These are phyloP conservation scores for Xylariaceae sp. DNA, from an alignment of 2,329 filamentous ascomycete genomes.

Conservation along the genomic window DNA sequence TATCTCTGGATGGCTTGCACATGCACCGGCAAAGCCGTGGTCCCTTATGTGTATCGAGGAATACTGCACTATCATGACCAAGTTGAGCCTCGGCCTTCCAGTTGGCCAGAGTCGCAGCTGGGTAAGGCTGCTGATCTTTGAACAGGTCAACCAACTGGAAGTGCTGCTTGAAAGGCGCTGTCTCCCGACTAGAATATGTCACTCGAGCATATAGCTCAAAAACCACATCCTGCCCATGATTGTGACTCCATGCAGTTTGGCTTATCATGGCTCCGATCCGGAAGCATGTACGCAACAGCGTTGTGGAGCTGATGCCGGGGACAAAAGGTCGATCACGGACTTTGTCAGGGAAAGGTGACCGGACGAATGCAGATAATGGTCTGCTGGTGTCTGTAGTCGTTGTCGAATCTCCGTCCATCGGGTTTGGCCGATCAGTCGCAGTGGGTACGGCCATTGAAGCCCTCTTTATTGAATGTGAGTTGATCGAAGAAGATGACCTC, in stretches of 20 bases:
- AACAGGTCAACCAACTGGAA: slow-evolving; percentile 65
- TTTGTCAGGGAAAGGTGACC: slow-evolving; percentile 48
- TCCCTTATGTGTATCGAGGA: slow-evolving; percentile 18
- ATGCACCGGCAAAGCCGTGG: slow-evolving; percentile 29
- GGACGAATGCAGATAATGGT: slow-evolving; percentile 44
- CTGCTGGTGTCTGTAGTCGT: slow-evolving; percentile 1
- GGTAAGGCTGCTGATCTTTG: slow-evolving; percentile 54
- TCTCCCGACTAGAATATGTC: slow-evolving; percentile 54
- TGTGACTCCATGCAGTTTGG: slow-evolving; percentile 37
- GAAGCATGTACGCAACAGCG: slow-evolving; percentile 59
- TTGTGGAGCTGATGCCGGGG: slow-evolving; percentile 47
- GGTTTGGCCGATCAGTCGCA: background rate
- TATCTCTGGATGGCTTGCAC: slow-evolving; percentile 26
- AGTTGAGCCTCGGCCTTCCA: slow-evolving; percentile 28
- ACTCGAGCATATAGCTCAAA: slow-evolving; percentile 66
- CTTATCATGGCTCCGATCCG: slow-evolving; percentile 59
- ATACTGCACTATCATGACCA: slow-evolving; percentile 27
- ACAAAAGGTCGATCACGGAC: slow-evolving; percentile 53
- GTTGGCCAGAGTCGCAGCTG: slow-evolving; percentile 24
- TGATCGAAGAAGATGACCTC: slow-evolving; percentile 4
- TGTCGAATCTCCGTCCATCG: background rate
- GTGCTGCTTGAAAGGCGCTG: slow-evolving; percentile 49
- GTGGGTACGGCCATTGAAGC: background rate
- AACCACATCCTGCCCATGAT: slow-evolving; percentile 37
- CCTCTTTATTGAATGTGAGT: background rate